Conservation (phyloP, 768 basidiomycete genomes). For the Amylocystis lapponica region DNA sequence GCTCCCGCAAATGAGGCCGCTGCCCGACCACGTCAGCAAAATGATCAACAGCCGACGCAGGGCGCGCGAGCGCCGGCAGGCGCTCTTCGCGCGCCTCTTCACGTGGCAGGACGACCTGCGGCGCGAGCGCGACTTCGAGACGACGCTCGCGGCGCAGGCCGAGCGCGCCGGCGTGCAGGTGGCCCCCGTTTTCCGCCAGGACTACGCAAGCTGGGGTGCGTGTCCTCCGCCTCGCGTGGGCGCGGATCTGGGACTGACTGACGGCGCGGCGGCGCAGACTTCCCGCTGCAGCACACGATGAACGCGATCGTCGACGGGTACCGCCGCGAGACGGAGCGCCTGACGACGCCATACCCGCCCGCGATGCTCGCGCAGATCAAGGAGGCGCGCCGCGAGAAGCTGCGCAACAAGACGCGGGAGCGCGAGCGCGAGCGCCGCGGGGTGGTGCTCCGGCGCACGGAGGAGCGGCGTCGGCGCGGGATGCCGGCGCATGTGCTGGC, state of each 20-base stretch:
- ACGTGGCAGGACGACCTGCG: slow-evolving; percentile 30
- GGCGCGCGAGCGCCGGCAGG: slow-evolving; percentile 39
- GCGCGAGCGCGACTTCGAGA: slow-evolving; percentile 37
- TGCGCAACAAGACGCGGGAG: slow-evolving; percentile 61
- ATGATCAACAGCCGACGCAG: slow-evolving; percentile 55
- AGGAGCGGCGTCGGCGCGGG: slow-evolving; percentile 42
- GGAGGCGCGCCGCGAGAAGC: slow-evolving; percentile 53
- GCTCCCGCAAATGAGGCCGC: slow-evolving; percentile 75
- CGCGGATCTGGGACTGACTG: too few relatives aligned
- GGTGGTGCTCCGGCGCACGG: slow-evolving; percentile 46
- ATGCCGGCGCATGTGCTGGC: slow-evolving; percentile 60
- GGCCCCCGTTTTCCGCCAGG: slow-evolving; percentile 18
- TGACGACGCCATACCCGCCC: slow-evolving; percentile 37
- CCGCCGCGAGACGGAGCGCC: slow-evolving; percentile 41
- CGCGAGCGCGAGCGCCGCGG: slow-evolving; percentile 57
- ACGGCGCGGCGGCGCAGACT: too few relatives aligned
- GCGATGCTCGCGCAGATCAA: slow-evolving; percentile 44
- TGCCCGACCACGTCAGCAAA: slow-evolving; percentile 63
- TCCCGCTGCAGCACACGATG: too few relatives aligned
- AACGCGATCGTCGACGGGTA: too few relatives aligned
- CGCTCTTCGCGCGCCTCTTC: slow-evolving; percentile 18
- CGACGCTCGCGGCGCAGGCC: slow-evolving; percentile 9
- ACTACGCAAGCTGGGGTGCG: slow-evolving; percentile 37
- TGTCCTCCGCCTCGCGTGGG: slow-evolving; percentile 7
- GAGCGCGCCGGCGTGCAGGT: slow-evolving; percentile 6